A percentile compares a stretch with the other conserved stretches of the same genome.
These are phyloP conservation scores for Chrysoporthe austroafricana DNA, from an alignment of 2,329 filamentous ascomycete species.

Conservation along the genomic window DNA sequence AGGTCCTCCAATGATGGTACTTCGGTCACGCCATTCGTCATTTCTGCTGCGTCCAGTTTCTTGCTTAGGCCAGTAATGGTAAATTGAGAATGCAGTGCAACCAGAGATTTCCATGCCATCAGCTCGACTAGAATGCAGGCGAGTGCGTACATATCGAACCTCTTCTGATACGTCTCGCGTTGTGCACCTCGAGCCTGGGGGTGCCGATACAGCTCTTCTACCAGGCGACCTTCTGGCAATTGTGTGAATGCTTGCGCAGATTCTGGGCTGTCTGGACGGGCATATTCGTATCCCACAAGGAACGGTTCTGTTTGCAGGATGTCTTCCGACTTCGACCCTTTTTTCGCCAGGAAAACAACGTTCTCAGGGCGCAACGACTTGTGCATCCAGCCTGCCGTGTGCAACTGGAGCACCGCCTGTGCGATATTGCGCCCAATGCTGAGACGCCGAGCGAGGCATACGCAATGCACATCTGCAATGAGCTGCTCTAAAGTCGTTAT, in stretches of 20 bases:
- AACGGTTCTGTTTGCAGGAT: conserved; percentile 30
- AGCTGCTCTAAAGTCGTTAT: conserved; percentile 28
- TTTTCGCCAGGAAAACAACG: conserved; percentile 34
- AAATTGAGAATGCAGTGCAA: conserved; percentile 23
- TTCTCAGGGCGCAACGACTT: conserved; percentile 37
- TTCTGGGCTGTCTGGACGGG: conserved; percentile 18
- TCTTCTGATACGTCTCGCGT: conserved; percentile 31
- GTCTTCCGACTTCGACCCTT: conserved; percentile 23
- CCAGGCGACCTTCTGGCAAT: conserved; percentile 29
- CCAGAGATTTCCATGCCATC: conserved; percentile 28
- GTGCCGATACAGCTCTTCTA: conserved; percentile 32
- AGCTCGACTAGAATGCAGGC: conserved; percentile 29
- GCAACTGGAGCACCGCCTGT: conserved; percentile 36
- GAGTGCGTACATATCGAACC: conserved; percentile 33
- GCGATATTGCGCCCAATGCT: conserved; percentile 31
- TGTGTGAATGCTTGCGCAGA: conserved; percentile 30
- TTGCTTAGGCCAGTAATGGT: conserved; percentile 12
- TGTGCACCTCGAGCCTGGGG: conserved; percentile 27
- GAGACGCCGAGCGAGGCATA: conserved; percentile 29
- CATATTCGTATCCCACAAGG: conserved; percentile 32
- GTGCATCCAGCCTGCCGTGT: conserved; percentile 39
- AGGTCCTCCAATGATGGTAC: conserved; percentile 15
- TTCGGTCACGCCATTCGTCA: conserved; percentile 13
- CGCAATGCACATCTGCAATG: conserved; percentile 15
- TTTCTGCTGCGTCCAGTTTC: conserved; percentile 12